phyloP scores from a whole-genome alignment of 768 basidiomycete genomes.

The Scleroderma citrinum region DNA sequence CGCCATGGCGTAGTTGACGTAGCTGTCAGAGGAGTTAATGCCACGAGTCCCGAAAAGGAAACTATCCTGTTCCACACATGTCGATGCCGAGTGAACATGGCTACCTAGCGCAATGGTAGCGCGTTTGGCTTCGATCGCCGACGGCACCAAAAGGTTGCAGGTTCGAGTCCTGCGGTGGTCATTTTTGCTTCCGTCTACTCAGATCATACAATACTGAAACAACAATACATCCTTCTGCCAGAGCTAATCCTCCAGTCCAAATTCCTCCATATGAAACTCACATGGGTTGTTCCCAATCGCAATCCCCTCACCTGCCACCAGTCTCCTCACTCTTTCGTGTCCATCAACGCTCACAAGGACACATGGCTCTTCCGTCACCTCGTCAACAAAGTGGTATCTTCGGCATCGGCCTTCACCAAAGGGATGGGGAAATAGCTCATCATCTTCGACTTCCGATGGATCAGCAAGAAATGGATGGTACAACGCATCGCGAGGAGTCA shows the following conservation, averaged over 20 bases:
- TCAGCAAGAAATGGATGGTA: constrained; percentile 72
- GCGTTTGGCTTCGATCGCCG: constrained; percentile 88
- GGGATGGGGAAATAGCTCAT: constrained; percentile 64
- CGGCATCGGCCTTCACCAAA: constrained; percentile 64
- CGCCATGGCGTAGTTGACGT: constrained; percentile 48
- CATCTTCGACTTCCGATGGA: constrained; percentile 45
- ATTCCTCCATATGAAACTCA: constrained; percentile 45
- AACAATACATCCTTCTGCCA: background rate
- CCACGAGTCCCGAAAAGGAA: background rate
- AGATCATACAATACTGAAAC: background rate
- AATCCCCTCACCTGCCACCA: constrained; percentile 40
- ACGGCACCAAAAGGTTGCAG: constrained; percentile 90
- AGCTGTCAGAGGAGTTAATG: background rate
- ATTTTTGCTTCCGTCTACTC: constrained; percentile 21
- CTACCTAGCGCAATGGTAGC: constrained; percentile 92
- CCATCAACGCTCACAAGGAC: constrained; percentile 40
- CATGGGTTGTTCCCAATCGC: constrained; percentile 57
- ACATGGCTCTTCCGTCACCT: constrained; percentile 50
- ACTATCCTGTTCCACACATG: background rate
- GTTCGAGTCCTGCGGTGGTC: constrained; percentile 95
- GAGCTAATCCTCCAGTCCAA: constrained; percentile 10
- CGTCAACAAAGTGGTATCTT: constrained; percentile 53
- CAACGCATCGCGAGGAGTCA: constrained; percentile 71
- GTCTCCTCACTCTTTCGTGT: constrained; percentile 26
- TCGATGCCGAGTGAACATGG: constrained; percentile 23